Base-by-base conservation (phyloP, 768 basidiomycete species). In the Rhodotorula paludigena region DNA sequence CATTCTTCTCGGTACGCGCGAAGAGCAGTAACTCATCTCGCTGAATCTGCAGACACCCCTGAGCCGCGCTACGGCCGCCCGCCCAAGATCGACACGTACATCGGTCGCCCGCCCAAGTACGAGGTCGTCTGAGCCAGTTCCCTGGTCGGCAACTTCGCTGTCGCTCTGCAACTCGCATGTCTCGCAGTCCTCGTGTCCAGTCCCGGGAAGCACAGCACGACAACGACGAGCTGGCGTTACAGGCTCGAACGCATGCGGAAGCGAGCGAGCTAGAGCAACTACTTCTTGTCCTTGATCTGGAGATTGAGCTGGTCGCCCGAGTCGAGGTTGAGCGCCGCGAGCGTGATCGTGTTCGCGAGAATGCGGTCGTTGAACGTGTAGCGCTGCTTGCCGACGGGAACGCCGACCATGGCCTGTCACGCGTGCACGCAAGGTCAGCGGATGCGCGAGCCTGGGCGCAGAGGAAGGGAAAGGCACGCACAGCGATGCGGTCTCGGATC, bases 401-500 rank as follows among this genome's bases (percentile, higher is more conserved):
- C 57, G 28, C 64, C 67, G 25, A 60, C 56, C 57, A 57, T 67
- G 4, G 55, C 52, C 73, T 74, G 63, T 16, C 6, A 7, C 11
- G 52, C 7, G 35, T 2, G 21, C 10, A 53, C n/a, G 9, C 6
- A 30, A 38, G 12, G 51, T 28, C 4, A 30, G n/a, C 33, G 4
- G 28, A 44, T n/a, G 38, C 47, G 49, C 25, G 42, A 49, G 38
- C 23, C 3, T 8, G 32, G n/a, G 0, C 30, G 28, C 23, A 5
- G 25, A 15, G 38, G 12, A 36, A 7, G 15, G 12, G 28, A 33
- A 33, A 35, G 35, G 25, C 2, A 63, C 73, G 32, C 44, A 72
- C 73, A 18, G 63, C 44, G 35, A 97, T 89, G 60, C 91, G 86
- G 77, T 97, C 93, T 48, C 94, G 87, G 30, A 99, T 81, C 6